Conservation (phyloP, 2,329 filamentous ascomycete genomes). For the Penicillium decumbens region DNA sequence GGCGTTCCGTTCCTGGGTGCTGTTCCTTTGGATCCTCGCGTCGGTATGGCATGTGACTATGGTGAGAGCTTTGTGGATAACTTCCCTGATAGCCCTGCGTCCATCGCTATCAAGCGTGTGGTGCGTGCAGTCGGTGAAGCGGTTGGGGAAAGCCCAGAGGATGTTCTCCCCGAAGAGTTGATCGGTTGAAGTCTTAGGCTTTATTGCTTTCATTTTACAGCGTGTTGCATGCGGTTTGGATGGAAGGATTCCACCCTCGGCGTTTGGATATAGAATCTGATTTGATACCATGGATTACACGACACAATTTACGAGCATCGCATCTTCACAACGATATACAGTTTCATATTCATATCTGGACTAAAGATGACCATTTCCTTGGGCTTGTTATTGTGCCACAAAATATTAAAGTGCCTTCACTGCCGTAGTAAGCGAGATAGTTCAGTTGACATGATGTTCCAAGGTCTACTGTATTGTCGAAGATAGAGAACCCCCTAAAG, state of each 20-base stretch:
- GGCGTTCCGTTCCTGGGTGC: conserved; percentile 81
- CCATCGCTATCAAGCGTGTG: conserved; percentile 72
- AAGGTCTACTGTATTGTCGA: too few species aligned
- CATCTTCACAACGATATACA: background rate
- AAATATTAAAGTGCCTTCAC: too few species aligned
- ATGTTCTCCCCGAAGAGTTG: conserved; percentile 40
- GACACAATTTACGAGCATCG: conserved; percentile 4
- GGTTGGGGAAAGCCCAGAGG: conserved; percentile 59
- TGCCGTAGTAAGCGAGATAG: too few species aligned
- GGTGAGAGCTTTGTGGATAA: conserved; percentile 96
- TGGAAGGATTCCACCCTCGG: conserved; percentile 9
- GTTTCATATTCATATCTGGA: background rate
- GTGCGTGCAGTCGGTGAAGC: conserved; percentile 67
- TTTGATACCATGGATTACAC: conserved; percentile 18
- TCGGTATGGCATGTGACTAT: conserved; percentile 94
- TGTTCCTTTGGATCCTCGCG: conserved; percentile 86
- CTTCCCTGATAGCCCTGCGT: conserved; percentile 89
- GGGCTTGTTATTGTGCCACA: background rate
- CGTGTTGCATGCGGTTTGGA: conserved; percentile 20
- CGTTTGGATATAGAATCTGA: conserved; percentile 21
- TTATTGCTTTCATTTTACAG: conserved; percentile 13
- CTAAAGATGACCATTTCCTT: too few species aligned
- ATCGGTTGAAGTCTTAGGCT: conserved; percentile 20
- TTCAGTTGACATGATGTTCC: too few species aligned
- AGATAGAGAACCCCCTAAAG: too few species aligned